Conservation (phyloP, 805 yeast species). For the Cyberlindnera misumaiensis region DNA sequence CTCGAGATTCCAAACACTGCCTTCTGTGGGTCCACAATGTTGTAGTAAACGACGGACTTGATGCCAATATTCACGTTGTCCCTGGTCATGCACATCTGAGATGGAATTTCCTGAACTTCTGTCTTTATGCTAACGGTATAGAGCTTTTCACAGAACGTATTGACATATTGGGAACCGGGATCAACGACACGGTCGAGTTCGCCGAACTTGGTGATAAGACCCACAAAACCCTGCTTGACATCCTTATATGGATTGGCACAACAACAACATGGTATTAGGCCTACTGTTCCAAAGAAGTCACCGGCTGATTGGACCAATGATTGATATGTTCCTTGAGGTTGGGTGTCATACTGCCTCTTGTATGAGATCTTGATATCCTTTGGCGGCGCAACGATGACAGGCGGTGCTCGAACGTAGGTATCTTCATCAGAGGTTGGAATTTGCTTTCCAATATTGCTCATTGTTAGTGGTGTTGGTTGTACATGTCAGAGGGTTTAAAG, state of each 20-base stretch:
- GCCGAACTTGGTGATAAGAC: slow-evolving; percentile 61
- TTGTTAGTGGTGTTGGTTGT: no score
- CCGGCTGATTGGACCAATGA: slow-evolving; percentile 36
- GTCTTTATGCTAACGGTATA: slow-evolving; percentile 45
- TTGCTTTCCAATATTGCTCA: no score
- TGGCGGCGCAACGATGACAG: slow-evolving; percentile 3
- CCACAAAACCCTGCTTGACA: slow-evolving; percentile 63
- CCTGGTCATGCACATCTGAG: slow-evolving; percentile 63
- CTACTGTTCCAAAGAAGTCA: slow-evolving; percentile 35
- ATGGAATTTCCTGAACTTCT: slow-evolving; percentile 56
- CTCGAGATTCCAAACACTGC: slow-evolving; percentile 52
- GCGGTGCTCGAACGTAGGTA: no score
- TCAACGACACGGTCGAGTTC: slow-evolving; percentile 57
- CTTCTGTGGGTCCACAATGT: slow-evolving; percentile 60
- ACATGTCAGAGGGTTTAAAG: no score
- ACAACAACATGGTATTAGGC: slow-evolving; percentile 36
- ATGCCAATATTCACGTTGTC: slow-evolving; percentile 60
- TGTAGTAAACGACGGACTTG: slow-evolving; percentile 62
- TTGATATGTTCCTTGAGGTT: slow-evolving; percentile 36
- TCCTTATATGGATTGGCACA: slow-evolving; percentile 51
- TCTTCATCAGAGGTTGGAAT: no score
- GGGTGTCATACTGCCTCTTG: slow-evolving; percentile 34
- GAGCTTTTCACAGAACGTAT: slow-evolving; percentile 56
- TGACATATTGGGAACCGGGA: slow-evolving; percentile 61
- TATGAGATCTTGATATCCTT: slow-evolving; percentile 19